Evolutionary conservation across 2,329 filamentous ascomycete genomes (phyloP), one percentile per base, ranked within the genome.

Genomic region (Fusarium acutatum): DNA sequence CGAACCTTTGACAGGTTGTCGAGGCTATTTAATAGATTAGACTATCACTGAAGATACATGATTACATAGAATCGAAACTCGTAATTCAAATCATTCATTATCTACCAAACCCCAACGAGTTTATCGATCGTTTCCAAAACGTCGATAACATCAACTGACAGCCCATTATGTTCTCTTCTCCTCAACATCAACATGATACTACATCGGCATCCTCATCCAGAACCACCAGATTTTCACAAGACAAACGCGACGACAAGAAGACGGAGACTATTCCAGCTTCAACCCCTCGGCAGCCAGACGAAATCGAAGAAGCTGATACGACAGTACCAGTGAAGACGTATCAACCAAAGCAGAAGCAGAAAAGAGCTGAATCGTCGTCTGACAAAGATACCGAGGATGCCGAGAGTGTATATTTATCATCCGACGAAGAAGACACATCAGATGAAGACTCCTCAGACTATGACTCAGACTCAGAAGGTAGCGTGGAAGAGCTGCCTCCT

Each of bases 321-420:
- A 44, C 28, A 54, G 44, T 40, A 58, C 57, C 44, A 47, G 34
- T 49, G 53, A 70, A 70, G 46, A 38, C 46, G 34, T 41, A 28
- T 47, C 24, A 62, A 35, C 61, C 69, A 18, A 69, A 59, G 9
- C 63, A 56, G 18, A 54, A 56, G 17, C 46, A 53, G 32, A 74
- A 67, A 20, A 59, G 18, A 24, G 60, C 50, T 28, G 59, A 75
- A 44, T 47, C 61, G 34, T 65, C 75, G 30, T 54, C 67, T 7
- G 43, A 60, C 6, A 50, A 57, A 20, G 50, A 71, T 17, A 30
- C 44, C n/a, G 67, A 67, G n/a, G 75, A 73, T 32, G 65, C 44
- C 50, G 74, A 77, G 44, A 77, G 66, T 22, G 58, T 77, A 5
- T 68, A 77, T 63, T 47, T 77, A 50, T 75, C 75, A 60, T 71